These are phyloP conservation scores for Lactarius hengduanensis DNA, from an alignment of 768 basidiomycete species.

Conservation along the genomic window DNA sequence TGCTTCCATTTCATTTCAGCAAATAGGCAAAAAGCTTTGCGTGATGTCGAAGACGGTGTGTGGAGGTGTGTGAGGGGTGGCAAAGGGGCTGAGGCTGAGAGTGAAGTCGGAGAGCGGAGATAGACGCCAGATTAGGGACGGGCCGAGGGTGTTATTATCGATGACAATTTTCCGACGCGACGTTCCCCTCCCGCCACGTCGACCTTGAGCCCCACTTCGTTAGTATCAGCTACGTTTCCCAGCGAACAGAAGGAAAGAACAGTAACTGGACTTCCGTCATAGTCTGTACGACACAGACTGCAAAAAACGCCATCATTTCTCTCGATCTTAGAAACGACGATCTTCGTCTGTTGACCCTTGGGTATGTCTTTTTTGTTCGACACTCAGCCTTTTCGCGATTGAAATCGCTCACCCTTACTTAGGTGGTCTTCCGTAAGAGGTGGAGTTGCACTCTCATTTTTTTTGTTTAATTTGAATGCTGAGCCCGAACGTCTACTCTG, in stretches of 20 bases:
- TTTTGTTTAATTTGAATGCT: conserved; percentile 12
- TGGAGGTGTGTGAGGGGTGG: too few species aligned
- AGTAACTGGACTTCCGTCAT: conserved; percentile 32
- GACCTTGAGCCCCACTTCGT: background rate
- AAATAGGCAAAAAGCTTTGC: conserved; percentile 1
- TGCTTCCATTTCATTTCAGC: conserved; percentile 23
- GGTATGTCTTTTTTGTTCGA: conserved; percentile 41
- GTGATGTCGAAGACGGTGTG: conserved; percentile 8
- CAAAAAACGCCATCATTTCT: conserved; percentile 60
- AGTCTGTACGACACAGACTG: conserved; percentile 36
- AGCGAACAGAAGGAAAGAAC: background rate
- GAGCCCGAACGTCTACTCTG: conserved; percentile 14
- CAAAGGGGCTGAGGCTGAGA: background rate
- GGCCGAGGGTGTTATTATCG: conserved; percentile 12
- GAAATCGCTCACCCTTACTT: conserved; percentile 18
- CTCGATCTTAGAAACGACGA: conserved; percentile 75
- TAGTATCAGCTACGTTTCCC: background rate
- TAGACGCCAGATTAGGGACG: background rate
- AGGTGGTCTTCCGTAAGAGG: conserved; percentile 84
- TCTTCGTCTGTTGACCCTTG: conserved; percentile 79
- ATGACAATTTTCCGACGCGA: conserved; percentile 23
- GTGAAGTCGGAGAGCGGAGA: background rate
- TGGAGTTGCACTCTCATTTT: conserved; percentile 31
- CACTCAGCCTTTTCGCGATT: conserved; percentile 8
- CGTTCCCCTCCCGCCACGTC: background rate